These are phyloP conservation scores for Eucalyptus tenuipes DNA, from an alignment of 345 rosid species.

Conservation along the genomic window DNA sequence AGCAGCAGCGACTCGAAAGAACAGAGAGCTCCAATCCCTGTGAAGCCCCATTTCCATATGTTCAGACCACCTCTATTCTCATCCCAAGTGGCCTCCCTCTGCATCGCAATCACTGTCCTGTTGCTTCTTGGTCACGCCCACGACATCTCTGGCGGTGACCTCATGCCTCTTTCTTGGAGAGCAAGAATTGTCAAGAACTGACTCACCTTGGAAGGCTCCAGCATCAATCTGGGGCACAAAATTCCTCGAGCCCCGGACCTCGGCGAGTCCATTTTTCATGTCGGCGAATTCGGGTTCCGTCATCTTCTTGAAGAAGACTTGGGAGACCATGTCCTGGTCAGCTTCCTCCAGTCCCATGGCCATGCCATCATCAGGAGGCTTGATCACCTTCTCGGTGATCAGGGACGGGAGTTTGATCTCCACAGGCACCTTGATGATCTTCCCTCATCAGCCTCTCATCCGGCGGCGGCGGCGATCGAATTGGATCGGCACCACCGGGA, in stretches of 20 bases:
- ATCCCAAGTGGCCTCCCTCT: slow-evolving; percentile 27
- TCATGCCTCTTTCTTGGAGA: slow-evolving; percentile 26
- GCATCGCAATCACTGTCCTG: neutral
- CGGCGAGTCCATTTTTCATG: slow-evolving; percentile 80
- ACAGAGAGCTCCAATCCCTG: slow-evolving; percentile 83
- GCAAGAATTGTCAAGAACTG: slow-evolving; percentile 9
- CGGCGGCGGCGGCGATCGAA: slow-evolving; percentile 38
- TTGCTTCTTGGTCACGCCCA: neutral
- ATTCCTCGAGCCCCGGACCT: slow-evolving; percentile 21
- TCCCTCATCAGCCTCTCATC: neutral
- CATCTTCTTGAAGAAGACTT: slow-evolving; percentile 80
- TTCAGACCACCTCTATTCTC: slow-evolving; percentile 23
- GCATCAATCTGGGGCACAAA: slow-evolving; percentile 25
- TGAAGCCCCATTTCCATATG: slow-evolving; percentile 72
- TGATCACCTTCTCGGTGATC: slow-evolving; percentile 17
- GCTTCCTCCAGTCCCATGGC: neutral
- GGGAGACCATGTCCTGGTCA: slow-evolving; percentile 58
- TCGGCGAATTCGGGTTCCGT: slow-evolving; percentile 88
- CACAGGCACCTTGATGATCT: neutral
- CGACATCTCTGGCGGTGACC: neutral
- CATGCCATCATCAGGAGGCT: neutral
- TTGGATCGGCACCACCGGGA: slow-evolving; percentile 55
- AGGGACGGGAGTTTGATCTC: slow-evolving; percentile 6
- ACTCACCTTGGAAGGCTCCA: slow-evolving; percentile 21
- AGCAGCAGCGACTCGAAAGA: slow-evolving; percentile 89